Evolutionary conservation across 225 moss, liverwort and hornwort species (phyloP), one percentile per base, ranked within the genome.

Genomic region (Bryum argenteum): DNA sequence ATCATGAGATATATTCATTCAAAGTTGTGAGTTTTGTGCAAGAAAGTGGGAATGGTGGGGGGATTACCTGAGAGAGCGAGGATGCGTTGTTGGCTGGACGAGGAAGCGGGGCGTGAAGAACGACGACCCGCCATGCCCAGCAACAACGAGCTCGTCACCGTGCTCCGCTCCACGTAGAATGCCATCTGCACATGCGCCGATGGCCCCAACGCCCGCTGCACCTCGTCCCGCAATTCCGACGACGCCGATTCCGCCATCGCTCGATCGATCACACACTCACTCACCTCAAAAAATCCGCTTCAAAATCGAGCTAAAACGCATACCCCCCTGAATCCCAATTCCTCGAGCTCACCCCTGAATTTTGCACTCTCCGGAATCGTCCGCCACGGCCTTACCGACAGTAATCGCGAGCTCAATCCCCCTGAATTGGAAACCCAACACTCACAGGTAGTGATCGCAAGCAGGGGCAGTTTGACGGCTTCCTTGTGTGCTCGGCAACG

Each of bases 41-140:
- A 61, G 15, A 11, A 11, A 12, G 2, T 9, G 15, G 12, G 26
- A 58, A 9, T 38, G 17, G 10, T 55, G 5, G 43, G 14, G 12
- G 13, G 5, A 16, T 18, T 66, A 98, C 97, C 92, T 14, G 85
- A 91, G 63, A 98, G 85, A 14, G 90, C 84, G 37, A 98, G 81
- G 67, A 98, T 92, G 63, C 97, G 94, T 62, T 89, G 89, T 54
- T 89, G 89, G 22, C 94, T 94, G 17, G 90, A 85, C 11, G 68
- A 41, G 16, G 85, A 82, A 1, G 73, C 0, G 48, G 48, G 2
- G 51, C 89, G 81, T 26, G 81, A 75, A 54, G 81, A 85, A 33
- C 90, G 85, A 51, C 96, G 91, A 67, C 81, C 82, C n/a, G 24
- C 19, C 2, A 85, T 77, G 63, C 89, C 74, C 88, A 48, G 11